Conservation (phyloP, 1,139 yeast genomes). For the Taiozyma sp. region DNA sequence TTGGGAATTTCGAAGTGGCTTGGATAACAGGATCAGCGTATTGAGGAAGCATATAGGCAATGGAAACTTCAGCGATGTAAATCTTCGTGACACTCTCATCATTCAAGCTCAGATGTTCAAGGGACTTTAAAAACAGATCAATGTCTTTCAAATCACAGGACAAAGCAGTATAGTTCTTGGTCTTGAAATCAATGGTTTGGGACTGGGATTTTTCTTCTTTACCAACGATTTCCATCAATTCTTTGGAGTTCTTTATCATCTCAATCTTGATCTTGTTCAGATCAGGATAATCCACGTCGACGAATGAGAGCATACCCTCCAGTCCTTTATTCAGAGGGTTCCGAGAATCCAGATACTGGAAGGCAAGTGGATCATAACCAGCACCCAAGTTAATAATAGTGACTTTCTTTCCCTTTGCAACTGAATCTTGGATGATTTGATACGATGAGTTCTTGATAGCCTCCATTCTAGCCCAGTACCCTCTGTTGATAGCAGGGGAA, state of each 20-base stretch:
- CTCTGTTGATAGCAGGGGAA: slow-evolving; percentile 79
- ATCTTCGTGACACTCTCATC: slow-evolving; percentile 39
- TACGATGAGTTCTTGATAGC: slow-evolving; percentile 53
- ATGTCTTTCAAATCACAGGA: slow-evolving; percentile 67
- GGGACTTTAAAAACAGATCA: slow-evolving; percentile 34
- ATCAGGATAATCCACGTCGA: slow-evolving; percentile 78
- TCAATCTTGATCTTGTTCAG: slow-evolving; percentile 50
- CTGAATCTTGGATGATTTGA: slow-evolving; percentile 34
- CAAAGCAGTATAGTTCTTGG: slow-evolving; percentile 51
- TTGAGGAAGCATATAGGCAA: slow-evolving; percentile 72
- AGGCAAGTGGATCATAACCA: slow-evolving; percentile 79
- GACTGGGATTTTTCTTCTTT: slow-evolving; percentile 7
- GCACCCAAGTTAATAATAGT: slow-evolving; percentile 72
- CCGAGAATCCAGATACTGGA: slow-evolving; percentile 47
- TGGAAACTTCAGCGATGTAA: slow-evolving; percentile 78
- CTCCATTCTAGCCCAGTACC: slow-evolving; percentile 80
- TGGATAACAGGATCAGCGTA: slow-evolving; percentile 63
- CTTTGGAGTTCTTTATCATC: slow-evolving; percentile 46
- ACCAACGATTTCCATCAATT: slow-evolving; percentile 46
- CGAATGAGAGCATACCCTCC: slow-evolving; percentile 38
- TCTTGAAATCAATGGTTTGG: slow-evolving; percentile 33
- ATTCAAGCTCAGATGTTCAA: slow-evolving; percentile 25
- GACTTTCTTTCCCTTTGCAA: slow-evolving; percentile 18
- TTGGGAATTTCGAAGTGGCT: slow-evolving; percentile 39
- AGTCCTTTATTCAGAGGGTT: slow-evolving; percentile 21